These are phyloP conservation scores for Huntiella abstrusa DNA, from an alignment of 2,329 filamentous ascomycete genomes.

Conservation along the genomic window DNA sequence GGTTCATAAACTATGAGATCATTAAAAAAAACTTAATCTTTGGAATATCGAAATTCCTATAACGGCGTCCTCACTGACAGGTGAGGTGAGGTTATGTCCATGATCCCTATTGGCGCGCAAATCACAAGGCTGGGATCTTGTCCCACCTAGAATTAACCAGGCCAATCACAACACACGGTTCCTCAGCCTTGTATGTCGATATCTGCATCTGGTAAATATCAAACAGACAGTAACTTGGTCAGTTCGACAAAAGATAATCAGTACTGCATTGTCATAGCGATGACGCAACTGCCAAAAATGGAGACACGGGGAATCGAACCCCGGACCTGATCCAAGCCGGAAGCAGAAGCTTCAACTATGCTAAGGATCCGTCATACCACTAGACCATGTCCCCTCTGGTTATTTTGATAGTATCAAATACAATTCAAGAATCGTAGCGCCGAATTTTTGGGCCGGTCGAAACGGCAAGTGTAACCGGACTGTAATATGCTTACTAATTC, in stretches of 20 bases:
- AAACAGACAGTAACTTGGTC: background rate
- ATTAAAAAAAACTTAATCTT: background rate
- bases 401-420: too few relatives aligned
- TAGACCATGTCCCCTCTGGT: conserved; percentile 10
- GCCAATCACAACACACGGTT: background rate
- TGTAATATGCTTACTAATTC: too few relatives aligned
- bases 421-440: too few relatives aligned
- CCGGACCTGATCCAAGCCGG: conserved; percentile 11
- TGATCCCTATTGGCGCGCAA: conserved; percentile 4
- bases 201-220: background rate
- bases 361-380: conserved; percentile 12
- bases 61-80: background rate
- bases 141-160: background rate
- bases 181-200: background rate
- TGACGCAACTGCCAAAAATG: background rate
- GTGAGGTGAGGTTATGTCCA: background rate
- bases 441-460: too few relatives aligned
- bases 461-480: too few relatives aligned
- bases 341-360: conserved; percentile 1
- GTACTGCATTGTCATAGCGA: background rate
- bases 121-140: conserved; percentile 4
- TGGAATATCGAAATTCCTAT: background rate
- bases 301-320: conserved; percentile 12
- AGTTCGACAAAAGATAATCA: background rate
- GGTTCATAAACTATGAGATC: background rate